Evolutionary conservation across 805 yeast species (phyloP), one percentile per base, ranked within the genome.

Genomic region (Diddensiella transvaalensis): DNA sequence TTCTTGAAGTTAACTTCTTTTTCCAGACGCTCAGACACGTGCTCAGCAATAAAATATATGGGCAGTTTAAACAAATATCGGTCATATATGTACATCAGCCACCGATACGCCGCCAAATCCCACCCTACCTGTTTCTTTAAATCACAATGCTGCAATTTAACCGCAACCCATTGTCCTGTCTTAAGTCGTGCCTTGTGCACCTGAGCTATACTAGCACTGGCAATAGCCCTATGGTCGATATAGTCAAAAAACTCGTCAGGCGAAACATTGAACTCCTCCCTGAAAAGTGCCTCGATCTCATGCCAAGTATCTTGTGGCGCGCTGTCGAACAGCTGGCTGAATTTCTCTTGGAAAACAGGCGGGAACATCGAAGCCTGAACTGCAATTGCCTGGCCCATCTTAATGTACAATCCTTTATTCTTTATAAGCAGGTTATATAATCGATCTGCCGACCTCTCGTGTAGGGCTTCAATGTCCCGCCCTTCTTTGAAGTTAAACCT

Each of bases 141-240:
- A 46, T 82, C 78, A 24, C 75, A 71, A 64, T 90, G 97, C 66
- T 91, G 98, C 42, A 91, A 76, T 63, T 91, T 91, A 19, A 91
- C 95, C 1, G 98, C 98, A 2, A 90, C 98, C 61, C 74, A 77
- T 51, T 82, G 77, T 2, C 85, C 87, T 2, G 75, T 75, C 67
- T 70, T 76, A 47, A 90, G 64, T 2, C 65, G 75, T 0, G 93
- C 99, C 26, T 73, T 70, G 68, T 91, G 97, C 3, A 91, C 99
- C 62, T 91, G 99, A 0, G 98, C 98, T 54, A 91, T 73, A 1
- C 96, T 86, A 0, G 91, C 95, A 61, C 87, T 79, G 1, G 91
- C 93, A 15, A 83, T 68, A 1, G 91, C 87, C 0, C 42, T 58
- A 51, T 74, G 77, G 29, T 81, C 83, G 33, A 85, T 68, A 4